Conservation (phyloP, 345 rosid species). For the Linum tenue region DNA sequence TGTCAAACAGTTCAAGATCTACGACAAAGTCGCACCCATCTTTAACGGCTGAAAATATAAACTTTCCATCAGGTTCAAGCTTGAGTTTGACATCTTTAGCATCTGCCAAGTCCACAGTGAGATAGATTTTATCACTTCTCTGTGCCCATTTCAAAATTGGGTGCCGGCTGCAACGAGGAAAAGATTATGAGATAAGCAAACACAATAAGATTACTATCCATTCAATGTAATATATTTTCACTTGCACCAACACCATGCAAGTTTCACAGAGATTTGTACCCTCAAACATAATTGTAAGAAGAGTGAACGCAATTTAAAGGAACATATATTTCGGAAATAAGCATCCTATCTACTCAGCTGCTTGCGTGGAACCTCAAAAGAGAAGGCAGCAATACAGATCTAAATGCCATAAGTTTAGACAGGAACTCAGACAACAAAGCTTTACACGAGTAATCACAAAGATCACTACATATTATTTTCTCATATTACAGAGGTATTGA, state of each 20-base stretch:
- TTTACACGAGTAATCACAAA: no score
- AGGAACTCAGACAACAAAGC: no score
- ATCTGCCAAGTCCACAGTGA: constrained; percentile 62
- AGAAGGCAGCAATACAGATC: no score
- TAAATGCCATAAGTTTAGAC: no score
- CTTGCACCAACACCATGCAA: not conserved
- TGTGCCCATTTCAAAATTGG: constrained; percentile 90
- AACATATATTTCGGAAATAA: no score
- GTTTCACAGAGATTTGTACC: not conserved
- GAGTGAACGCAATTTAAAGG: no score
- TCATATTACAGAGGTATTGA: no score
- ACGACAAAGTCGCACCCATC: constrained; percentile 49
- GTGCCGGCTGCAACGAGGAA: constrained; percentile 45
- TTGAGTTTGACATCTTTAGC: constrained; percentile 65
- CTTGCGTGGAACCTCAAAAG: no score
- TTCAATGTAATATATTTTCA: no score
- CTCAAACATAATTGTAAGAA: no score
- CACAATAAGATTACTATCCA: not conserved
- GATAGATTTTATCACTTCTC: constrained; percentile 57
- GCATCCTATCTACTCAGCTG: no score
- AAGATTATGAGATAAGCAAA: not conserved
- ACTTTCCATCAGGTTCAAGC: constrained; percentile 67
- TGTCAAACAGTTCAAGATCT: constrained; percentile 69
- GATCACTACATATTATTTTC: no score
- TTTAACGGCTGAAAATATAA: constrained; percentile 58